These are phyloP conservation scores for Passalora sequoiae DNA, from an alignment of 2,329 filamentous ascomycete species.

Conservation along the genomic window DNA sequence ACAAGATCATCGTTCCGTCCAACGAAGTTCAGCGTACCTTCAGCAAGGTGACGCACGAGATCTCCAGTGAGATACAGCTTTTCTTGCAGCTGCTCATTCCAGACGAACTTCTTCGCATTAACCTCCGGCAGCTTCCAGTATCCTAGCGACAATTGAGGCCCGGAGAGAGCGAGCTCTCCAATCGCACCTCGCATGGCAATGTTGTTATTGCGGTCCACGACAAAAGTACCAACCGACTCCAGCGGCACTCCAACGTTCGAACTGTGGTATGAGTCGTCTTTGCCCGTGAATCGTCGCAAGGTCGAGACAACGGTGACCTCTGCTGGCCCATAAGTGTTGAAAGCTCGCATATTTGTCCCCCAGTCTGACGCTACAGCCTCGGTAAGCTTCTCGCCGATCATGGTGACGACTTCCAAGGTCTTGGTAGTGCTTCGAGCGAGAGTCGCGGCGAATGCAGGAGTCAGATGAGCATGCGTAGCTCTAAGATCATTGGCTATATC, in stretches of 20 bases:
- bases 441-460: conserved; percentile 10
- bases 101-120: conserved; percentile 31
- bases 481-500: conserved; percentile 3
- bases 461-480: conserved; percentile 14
- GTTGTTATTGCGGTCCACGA: conserved; percentile 7
- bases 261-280: conserved; percentile 11
- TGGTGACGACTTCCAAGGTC: conserved; percentile 15
- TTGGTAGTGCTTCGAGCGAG: conserved; percentile 5
- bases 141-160: conserved; percentile 30
- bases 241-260: conserved; percentile 14
- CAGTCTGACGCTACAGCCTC: conserved; percentile 7
- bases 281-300: conserved; percentile 12
- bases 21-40: conserved; percentile 17
- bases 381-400: conserved; percentile 15
- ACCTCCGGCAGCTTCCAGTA: conserved; percentile 32
- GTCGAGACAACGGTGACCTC: conserved; percentile 17
- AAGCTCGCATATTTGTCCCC: conserved; percentile 8
- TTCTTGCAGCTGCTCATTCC: conserved; percentile 48
- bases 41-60: conserved; percentile 15
- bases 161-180: conserved; percentile 31
- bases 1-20: conserved; percentile 19
- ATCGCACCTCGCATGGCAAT: conserved; percentile 18
- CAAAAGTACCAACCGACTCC: conserved; percentile 11
- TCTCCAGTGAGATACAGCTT: conserved; percentile 19
- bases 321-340: conserved; percentile 17